A percentile compares a stretch with the other conserved stretches of the same genome.
Evolutionary conservation across 345 rosid genomes (phyloP).

Genomic region (Sonneratia caseolaris): DNA sequence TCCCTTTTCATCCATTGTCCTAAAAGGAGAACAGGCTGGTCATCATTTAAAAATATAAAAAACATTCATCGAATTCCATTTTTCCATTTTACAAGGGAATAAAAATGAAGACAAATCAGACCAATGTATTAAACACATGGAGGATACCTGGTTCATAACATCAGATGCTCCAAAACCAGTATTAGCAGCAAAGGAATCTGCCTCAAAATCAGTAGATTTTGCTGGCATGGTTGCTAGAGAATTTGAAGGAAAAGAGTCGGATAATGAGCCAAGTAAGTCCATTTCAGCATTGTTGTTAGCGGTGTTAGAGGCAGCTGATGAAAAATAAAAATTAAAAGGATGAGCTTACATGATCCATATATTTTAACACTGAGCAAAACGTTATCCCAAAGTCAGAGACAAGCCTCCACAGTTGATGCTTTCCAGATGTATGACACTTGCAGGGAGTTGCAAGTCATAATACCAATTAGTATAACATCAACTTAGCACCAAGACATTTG

Average conservation of each 20-base stretch:
- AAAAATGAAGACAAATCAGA: too few relatives aligned
- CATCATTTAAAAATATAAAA: not conserved
- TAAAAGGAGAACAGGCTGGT: not conserved
- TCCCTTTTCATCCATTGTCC: not conserved
- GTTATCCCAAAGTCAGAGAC: not conserved
- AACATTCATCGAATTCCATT: not conserved
- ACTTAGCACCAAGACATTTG: not conserved
- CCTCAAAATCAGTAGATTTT: constrained; percentile 23
- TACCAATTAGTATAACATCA: not conserved
- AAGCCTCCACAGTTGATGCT: not conserved
- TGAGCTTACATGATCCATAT: constrained; percentile 1
- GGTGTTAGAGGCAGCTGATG: constrained; percentile 30
- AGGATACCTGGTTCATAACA: constrained; percentile 41
- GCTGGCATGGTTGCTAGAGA: constrained; percentile 68
- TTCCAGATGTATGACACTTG: not conserved
- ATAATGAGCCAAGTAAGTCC: constrained; percentile 72
- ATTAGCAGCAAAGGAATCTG: constrained; percentile 39
- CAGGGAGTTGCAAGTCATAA: not conserved
- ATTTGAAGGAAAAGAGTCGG: constrained; percentile 50
- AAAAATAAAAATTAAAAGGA: constrained; percentile 1
- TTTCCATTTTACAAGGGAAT: too few relatives aligned
- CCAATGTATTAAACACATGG: not conserved
- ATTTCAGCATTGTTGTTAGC: constrained; percentile 47
- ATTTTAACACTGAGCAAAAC: not conserved
- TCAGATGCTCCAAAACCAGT: constrained; percentile 36